phyloP scores from a whole-genome alignment of 2,329 filamentous ascomycete genomes.

The Nothophoma quercina region DNA sequence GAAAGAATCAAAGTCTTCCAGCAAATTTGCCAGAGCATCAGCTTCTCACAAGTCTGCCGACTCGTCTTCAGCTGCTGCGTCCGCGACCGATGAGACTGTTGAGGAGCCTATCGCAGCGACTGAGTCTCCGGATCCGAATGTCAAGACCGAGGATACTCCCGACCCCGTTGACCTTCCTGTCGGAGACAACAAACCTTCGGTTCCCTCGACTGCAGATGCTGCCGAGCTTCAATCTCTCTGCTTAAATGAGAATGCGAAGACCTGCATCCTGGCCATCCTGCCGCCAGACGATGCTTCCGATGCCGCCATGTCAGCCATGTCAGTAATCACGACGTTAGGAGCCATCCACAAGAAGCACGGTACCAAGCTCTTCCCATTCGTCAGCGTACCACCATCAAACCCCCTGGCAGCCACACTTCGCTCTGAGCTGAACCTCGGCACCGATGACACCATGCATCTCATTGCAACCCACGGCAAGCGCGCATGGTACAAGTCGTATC shows the following conservation, averaged over 20 bases:
- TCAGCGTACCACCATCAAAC: conserved; percentile 72
- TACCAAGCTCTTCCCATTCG: conserved; percentile 82
- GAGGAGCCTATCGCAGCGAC: conserved; percentile 59
- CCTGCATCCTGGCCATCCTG: conserved; percentile 75
- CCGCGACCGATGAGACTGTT: conserved; percentile 60
- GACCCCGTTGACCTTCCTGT: conserved; percentile 62
- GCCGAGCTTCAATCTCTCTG: conserved; percentile 74
- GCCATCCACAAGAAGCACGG: conserved; percentile 80
- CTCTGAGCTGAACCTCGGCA: conserved; percentile 66
- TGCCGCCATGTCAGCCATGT: conserved; percentile 49
- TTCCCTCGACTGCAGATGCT: conserved; percentile 70
- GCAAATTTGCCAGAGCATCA: conserved; percentile 60
- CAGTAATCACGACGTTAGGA: conserved; percentile 66
- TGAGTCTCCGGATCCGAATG: conserved; percentile 61
- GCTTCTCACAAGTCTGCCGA: conserved; percentile 60
- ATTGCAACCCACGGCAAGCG: conserved; percentile 86
- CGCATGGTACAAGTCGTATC: conserved; percentile 82
- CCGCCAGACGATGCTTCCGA: conserved; percentile 55
- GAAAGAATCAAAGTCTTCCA: conserved; percentile 56
- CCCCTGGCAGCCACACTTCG: conserved; percentile 64
- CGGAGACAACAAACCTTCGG: conserved; percentile 62
- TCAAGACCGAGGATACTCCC: conserved; percentile 54
- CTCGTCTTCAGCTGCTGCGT: conserved; percentile 55
- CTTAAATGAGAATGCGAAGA: conserved; percentile 76
- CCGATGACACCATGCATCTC: conserved; percentile 68